Conservation (phyloP, 306 rosid genomes). For the Macrotyloma uniflorum region DNA sequence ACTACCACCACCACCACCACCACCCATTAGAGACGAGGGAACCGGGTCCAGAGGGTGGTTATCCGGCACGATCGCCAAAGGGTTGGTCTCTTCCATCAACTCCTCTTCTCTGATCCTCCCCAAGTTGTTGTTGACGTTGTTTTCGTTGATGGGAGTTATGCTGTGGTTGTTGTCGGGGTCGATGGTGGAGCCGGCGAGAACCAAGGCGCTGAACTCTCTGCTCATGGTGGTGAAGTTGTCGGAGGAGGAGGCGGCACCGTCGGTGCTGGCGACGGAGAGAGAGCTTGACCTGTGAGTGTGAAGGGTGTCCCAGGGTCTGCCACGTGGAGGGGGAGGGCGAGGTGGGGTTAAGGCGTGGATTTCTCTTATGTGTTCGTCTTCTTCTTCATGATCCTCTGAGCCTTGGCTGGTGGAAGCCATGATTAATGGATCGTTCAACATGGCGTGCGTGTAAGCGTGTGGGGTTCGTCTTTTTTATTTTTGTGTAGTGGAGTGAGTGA, state of each 20-base stretch:
- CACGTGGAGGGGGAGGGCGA: slow-evolving; percentile 40
- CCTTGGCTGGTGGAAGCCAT: slow-evolving; percentile 38
- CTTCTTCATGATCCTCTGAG: slow-evolving; percentile 32
- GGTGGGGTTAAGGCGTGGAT: slow-evolving; percentile 88
- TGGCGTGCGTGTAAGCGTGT: slow-evolving; percentile 18
- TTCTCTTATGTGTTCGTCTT: slow-evolving; percentile 60
- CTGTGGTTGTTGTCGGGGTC: slow-evolving; percentile 29
- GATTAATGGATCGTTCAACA: slow-evolving; percentile 53
- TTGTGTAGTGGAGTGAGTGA: slow-evolving; percentile 15
- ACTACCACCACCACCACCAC: neutral
- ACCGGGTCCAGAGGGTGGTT: slow-evolving; percentile 44
- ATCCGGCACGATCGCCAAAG: slow-evolving; percentile 85
- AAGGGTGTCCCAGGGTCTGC: slow-evolving; percentile 62
- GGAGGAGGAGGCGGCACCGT: slow-evolving; percentile 44
- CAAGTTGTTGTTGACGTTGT: slow-evolving; percentile 27
- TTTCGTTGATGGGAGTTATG: slow-evolving; percentile 17
- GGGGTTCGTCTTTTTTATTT: neutral
- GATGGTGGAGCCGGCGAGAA: slow-evolving; percentile 77
- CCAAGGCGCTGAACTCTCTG: slow-evolving; percentile 90
- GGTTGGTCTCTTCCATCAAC: slow-evolving; percentile 65
- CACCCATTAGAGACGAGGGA: slow-evolving; percentile 33
- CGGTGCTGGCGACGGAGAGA: slow-evolving; percentile 45
- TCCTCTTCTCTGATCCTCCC: slow-evolving; percentile 88
- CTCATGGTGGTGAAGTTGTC: slow-evolving; percentile 88
- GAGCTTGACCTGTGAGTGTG: slow-evolving; percentile 63